Evolutionary conservation across 1,284 basidiomycete genomes (phyloP), one percentile per base, ranked within the genome.

Genomic region (Phaffia rhodozyma): DNA sequence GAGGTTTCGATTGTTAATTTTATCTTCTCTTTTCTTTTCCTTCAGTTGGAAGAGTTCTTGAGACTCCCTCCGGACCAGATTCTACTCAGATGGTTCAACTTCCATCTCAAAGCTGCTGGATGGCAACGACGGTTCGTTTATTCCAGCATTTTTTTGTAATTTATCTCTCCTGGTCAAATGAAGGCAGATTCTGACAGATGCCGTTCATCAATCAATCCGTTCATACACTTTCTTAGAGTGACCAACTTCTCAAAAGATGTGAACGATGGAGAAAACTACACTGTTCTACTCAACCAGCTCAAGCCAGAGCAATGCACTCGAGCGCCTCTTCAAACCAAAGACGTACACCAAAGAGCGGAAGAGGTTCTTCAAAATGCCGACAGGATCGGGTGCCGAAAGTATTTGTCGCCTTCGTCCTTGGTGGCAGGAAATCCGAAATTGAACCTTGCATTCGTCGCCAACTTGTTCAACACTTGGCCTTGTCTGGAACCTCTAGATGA

Each of bases 401-500:
- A 96, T 79, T 81, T 98, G 38, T 94, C 94, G 0, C 84, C 90
- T 0, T 86, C 89, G 27, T 89, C 93, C 21, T 85, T 98, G 69
- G 83, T 97, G 27, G 79, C 90, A 5, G 94, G 96, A 23, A 98
- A 98, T 75, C 92, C 92, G n/a, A 92, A 94, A 73, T 82, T 98
- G 56, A 98, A 98, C 77, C 86, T 98, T 66, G 94, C 96, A 4
- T 98, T 97, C 75, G 94, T 97, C 63, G 94, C 96, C 56, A 93
- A 97, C 76, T 82, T 98, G 61, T 98, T 98, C 84, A 98, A 98
- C 81, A 97, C 91, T 1, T 87, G 90, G 78, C 94, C 94, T 0
- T 89, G 91, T 0, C 84, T 94, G 34, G 92, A 83, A 68, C 93
- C 93, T 3, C 82, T 97, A 54, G 91, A 96, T 72, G 91, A 93